Base-by-base conservation (phyloP, 2,329 filamentous ascomycete genomes). In the Phialocephala sp. region DNA sequence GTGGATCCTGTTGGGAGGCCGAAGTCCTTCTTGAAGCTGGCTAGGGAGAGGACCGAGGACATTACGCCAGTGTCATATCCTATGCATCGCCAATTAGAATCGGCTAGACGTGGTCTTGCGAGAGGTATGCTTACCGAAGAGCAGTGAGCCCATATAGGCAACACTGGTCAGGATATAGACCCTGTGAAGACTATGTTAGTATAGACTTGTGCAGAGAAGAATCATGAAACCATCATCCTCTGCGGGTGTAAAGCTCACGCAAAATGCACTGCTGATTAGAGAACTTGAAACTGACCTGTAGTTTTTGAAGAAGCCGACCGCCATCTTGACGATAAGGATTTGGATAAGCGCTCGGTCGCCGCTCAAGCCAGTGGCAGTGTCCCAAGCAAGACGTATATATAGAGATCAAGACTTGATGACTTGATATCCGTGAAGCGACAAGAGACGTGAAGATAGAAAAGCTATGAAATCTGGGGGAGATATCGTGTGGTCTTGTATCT, bases 41-140 rank as follows among this genome's bases (percentile, higher is more conserved):
- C 60, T 0, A 72, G 56, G 6, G 70, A 68, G 4, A 72, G 64
- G 12, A 72, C 69, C 24, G 59, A 62, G n/a, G 69, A 68, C 68
- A 72, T 72, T 18, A 72, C 69, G 22, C 71, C 71, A 11, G 71
- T 72, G 50, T 72, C 71, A 61, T 62, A 72, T 41, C 69, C 69
- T 69, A 8, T 32, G 24, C n/a, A 50, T 50, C 4, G 3, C 3
- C 6, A 27, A 8, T 55, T 43, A 35, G 37, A 24, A 39, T 11
- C 9, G 8, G 18, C n/a, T 14, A 3, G 32, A 12, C 3, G 24
- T 58, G 14, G 50, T 55, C 22, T 9, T 8, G 36, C 11, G 20
- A n/a, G 5, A 18, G 24, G 4, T 1, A 54, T 54, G 22, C 64
- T 8, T 59, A 69, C 71, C 71, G 50, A 72, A 72, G 39, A 72